Conservation (phyloP, 331 rosid species). For the Arachis monticola region DNA sequence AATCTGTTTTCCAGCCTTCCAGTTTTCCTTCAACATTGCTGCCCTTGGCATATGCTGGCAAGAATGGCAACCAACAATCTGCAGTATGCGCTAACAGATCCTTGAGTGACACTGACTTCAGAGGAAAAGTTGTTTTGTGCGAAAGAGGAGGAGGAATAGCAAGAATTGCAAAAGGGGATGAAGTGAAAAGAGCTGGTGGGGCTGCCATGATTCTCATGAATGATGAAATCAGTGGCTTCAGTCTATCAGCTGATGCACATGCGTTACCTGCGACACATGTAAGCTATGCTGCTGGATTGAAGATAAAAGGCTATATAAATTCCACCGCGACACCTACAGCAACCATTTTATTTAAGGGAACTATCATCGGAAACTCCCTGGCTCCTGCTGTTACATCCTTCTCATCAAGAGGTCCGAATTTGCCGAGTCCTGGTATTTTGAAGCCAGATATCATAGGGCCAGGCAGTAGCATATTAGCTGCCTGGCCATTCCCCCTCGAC, state of each 20-base stretch:
- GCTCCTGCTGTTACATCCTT: slow-evolving; percentile 69
- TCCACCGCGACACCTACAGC: slow-evolving; percentile 67
- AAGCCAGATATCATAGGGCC: slow-evolving; percentile 89
- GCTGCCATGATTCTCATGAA: slow-evolving; percentile 76
- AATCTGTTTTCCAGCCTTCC: slow-evolving; percentile 64
- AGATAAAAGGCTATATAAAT: slow-evolving; percentile 64
- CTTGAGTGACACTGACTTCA: slow-evolving; percentile 48
- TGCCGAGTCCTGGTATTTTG: slow-evolving; percentile 73
- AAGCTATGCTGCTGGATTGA: slow-evolving; percentile 61
- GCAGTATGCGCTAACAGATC: slow-evolving; percentile 60
- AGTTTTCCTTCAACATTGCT: slow-evolving; percentile 45
- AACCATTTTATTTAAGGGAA: slow-evolving; percentile 69
- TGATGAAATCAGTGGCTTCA: slow-evolving; percentile 51
- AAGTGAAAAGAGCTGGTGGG: slow-evolving; percentile 72
- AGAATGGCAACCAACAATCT: slow-evolving; percentile 48
- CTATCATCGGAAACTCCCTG: slow-evolving; percentile 53
- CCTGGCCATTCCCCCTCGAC: slow-evolving; percentile 69
- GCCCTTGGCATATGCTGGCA: slow-evolving; percentile 67
- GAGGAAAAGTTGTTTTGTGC: slow-evolving; percentile 68
- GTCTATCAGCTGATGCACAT: slow-evolving; percentile 61
- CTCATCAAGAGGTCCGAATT: slow-evolving; percentile 84
- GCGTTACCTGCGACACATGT: slow-evolving; percentile 76
- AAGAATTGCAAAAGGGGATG: slow-evolving; percentile 64
- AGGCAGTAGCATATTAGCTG: slow-evolving; percentile 71
- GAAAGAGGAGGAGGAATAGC: slow-evolving; percentile 67